Base-by-base conservation (phyloP, 2,329 filamentous ascomycete species). In the Colletotrichum siamense region DNA sequence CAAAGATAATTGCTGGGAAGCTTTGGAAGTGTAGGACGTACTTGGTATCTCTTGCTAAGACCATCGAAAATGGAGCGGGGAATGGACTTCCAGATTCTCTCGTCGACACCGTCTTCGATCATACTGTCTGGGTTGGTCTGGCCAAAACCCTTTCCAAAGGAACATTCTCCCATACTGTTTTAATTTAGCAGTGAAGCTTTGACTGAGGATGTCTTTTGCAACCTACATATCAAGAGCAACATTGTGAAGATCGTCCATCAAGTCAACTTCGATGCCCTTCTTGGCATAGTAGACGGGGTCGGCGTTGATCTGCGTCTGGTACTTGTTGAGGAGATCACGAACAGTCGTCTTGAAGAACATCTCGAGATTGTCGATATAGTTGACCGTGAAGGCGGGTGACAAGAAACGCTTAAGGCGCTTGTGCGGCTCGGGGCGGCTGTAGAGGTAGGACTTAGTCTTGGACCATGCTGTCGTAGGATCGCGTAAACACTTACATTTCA, bases 241-340 rank as follows among this genome's bases (percentile, higher is more conserved):
- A 26, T 81, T 81, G 36, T 81, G 80, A 9, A 81, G 77, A 62
- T 81, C 80, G 8, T 81, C 80, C 79, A 81, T 81, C 67, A 81
- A 30, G 61, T 81, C 79, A 5, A 75, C 78, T 39, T 80, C 78
- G n/a, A 79, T 72, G 6, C 79, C 79, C 22, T 75, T 15, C 36
- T 75, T 71, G 30, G 73, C 77, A 16, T 69, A 30, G 34, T 61
- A 61, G 4, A 73, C 74, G 3, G 70, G 70, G 8, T 76, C 74
- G 10, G 67, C 70, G 7, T 76, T 61, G 15, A 76, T 64, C 8
- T 65, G 44, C 3, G 64, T 61, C 28, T 76, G 70, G 22, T 76
- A 76, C 28, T 76, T 76, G 26, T 69, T 69, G 28, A 76, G 74
- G 1, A 76, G 6, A 62, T 78, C 75, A 2, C 72, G 69, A 3